Evolutionary conservation across 768 basidiomycete genomes (phyloP), one percentile per base, ranked within the genome.

Genomic region (Auriscalpium vulgare): DNA sequence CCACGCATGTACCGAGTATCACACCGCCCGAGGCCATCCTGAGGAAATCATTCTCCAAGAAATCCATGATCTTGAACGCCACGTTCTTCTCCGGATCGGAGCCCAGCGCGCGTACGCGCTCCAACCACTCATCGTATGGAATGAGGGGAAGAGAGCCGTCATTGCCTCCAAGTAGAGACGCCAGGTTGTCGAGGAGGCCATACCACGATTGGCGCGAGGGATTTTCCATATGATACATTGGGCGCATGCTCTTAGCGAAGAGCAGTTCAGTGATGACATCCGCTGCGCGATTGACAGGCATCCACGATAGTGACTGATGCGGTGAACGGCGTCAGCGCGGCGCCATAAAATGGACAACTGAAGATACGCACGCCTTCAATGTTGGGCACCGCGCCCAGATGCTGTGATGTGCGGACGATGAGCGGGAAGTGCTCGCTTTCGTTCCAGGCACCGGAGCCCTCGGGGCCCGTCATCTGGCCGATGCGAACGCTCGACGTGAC

Each of bases 351-450:
- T 9, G 13, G 37, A n/a, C 16, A 21, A 29, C 13, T 29, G 3
- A 21, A 14, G 11, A 44, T 16, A 57, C 71, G 56, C 57, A 71
- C 71, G 7, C 72, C 72, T 46, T 66, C 59, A 8, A 72, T 55
- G 10, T 53, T 49, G 34, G 71, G 72, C 14, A 73, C 53, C 19
- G 63, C 65, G 7, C 60, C 61, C 43, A 73, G 35, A 10, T 59
- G 61, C 50, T 68, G 63, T 0, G 70, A 68, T 11, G 69, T 65
- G 10, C 67, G 63, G 14, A 73, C 67, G 10, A 71, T 64, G 29
- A 73, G 66, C 13, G 72, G 72, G 58, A 73, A 65, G 51, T 72
- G 70, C 50, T 73, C 71, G 37, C 53, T 66, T 60, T 72, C 70
- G 35, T 72, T 74, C 72, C 72, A 74, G 4, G 68, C 66, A 2